Base-by-base conservation (phyloP, 768 basidiomycete species). In the Roridomyces roridus region DNA sequence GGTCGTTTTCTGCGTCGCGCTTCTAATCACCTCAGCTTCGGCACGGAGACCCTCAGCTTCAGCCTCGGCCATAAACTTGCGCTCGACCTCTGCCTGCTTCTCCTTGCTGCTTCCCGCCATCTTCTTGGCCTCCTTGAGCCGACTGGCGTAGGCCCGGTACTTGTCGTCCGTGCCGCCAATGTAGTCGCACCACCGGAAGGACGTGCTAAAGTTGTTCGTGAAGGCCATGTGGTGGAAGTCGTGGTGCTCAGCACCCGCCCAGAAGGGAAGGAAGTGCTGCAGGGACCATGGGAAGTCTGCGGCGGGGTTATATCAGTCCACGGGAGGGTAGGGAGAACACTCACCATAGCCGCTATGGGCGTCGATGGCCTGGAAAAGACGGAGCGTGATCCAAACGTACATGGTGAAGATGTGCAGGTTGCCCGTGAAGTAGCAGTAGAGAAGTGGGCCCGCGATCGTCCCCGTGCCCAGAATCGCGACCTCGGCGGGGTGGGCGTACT, bases 141-240 rank as follows among this genome's bases (percentile, higher is more conserved):
- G 85, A 42, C 75, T 78, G 59, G 88, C 85, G 79, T 96, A 94
- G 29, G 84, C 87, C 20, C 79, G 85, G 77, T 97, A 98, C 78
- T 92, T 94, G 73, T 80, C 73, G 67, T 99, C 96, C 0, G 96
- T 98, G 46, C 95, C 95, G 67, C 92, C 88, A 63, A 94, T 74
- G 57, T 83, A 82, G 72, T 98, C 96, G 72, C 91, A 93, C 89
- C 92, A 96, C 36, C 94, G 85, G 86, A 97, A 97, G 20, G 89
- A 92, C 7, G 94, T 96, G 9, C 92, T 91, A 71, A 83, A 96
- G 80, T 96, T 96, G 80, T 95, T 94, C 46, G 85, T 86, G 80
- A 95, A 96, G 4, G 91, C 88, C 91, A 94, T 92, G 76, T 99
- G 96, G 74, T 98, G 96, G 85, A 94, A 98, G 69, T 98, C 96